Evolutionary conservation across 345 rosid species (phyloP).

Genomic region (Abelmoschus esculentus): DNA sequence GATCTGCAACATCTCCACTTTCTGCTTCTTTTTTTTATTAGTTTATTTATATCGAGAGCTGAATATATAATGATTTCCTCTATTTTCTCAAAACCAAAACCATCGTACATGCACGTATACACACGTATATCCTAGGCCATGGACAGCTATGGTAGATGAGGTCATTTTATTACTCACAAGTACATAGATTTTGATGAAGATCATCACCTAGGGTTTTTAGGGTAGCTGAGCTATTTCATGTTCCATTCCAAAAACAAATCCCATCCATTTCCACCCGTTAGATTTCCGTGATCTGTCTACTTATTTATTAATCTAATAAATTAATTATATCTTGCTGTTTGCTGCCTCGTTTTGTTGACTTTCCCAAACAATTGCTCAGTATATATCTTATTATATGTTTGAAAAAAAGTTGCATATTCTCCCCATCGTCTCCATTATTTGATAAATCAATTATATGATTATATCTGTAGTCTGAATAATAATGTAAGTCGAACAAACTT

Average conservation of each 20-base stretch:
- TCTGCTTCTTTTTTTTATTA: background rate
- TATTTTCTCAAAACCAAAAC: no score
- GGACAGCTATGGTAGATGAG: constrained; percentile 1
- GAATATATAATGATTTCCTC: no score
- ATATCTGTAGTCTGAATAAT: background rate
- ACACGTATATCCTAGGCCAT: constrained; percentile 10
- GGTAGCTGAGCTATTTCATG: background rate
- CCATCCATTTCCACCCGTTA: constrained; percentile 5
- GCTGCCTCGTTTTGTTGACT: constrained; percentile 5
- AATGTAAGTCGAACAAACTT: no score
- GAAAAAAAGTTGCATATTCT: background rate
- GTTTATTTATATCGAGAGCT: background rate
- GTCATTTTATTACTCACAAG: background rate
- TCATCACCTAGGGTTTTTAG: constrained; percentile 18
- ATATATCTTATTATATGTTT: background rate
- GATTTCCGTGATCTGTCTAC: background rate
- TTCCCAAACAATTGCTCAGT: background rate
- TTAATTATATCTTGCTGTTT: background rate
- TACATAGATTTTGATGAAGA: background rate
- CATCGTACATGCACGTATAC: background rate
- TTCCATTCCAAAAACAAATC: background rate
- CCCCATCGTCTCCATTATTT: background rate
- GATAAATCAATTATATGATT: background rate
- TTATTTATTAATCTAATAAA: background rate
- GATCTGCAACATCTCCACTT: background rate